Percentiles rank a stretch among this genome's conserved stretches.
These are phyloP conservation scores for Cutaneotrichosporon daszewskae DNA, from an alignment of 1,284 basidiomycete species.

Conservation along the genomic window DNA sequence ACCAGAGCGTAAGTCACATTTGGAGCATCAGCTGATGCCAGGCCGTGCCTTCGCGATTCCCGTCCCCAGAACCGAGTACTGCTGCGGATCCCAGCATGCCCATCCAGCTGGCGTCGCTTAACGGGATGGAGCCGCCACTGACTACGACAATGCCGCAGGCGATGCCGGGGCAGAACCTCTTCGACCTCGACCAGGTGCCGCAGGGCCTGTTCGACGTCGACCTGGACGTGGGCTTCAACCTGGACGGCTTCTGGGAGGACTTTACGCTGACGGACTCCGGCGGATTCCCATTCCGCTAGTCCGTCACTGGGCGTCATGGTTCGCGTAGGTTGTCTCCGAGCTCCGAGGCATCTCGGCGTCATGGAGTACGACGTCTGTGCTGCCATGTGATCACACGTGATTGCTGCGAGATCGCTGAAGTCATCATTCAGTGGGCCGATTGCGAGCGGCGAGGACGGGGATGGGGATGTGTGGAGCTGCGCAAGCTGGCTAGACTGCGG, in stretches of 20 bases:
- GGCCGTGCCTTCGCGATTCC: constrained; percentile 40
- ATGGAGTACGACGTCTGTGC: too few relatives aligned
- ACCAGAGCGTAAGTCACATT: constrained; percentile 38
- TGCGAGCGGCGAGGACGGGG: too few relatives aligned
- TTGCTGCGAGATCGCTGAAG: too few relatives aligned
- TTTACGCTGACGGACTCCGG: constrained; percentile 39
- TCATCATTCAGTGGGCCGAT: too few relatives aligned
- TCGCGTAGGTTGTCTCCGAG: too few relatives aligned
- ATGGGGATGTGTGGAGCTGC: too few relatives aligned
- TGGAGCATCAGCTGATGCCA: background rate
- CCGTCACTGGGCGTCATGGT: too few relatives aligned
- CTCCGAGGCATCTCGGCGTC: too few relatives aligned
- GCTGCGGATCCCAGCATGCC: background rate
- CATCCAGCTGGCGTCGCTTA: background rate
- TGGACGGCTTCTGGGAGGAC: constrained; percentile 45
- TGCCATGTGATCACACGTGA: too few relatives aligned
- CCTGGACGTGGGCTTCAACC: constrained; percentile 34
- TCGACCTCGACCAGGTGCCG: constrained; percentile 14
- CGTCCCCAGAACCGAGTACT: constrained; percentile 29
- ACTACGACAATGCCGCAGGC: background rate
- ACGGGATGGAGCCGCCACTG: background rate
- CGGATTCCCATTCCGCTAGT: constrained; percentile 38
- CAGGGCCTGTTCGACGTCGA: constrained; percentile 34
- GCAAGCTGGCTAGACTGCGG: too few relatives aligned
- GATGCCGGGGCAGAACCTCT: constrained; percentile 1